A percentile compares a stretch with the other conserved stretches of the same genome.
Conservation (phyloP, 495 filamentous ascomycete species). For the Podospora sp. region DNA sequence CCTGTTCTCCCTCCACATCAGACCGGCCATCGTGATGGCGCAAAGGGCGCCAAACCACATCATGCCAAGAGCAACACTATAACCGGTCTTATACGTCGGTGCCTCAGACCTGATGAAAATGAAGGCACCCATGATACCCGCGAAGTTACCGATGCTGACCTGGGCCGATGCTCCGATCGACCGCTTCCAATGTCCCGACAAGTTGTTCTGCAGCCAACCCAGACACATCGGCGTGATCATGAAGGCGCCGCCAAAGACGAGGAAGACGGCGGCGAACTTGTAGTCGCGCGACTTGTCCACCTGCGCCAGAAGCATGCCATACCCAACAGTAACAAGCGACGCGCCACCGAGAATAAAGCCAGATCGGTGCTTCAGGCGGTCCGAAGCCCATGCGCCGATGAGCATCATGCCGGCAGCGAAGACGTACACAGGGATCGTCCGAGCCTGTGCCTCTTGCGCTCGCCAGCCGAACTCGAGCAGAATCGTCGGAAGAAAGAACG, state of each 20-base stretch:
- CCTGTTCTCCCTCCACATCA: slow-evolving; percentile 63
- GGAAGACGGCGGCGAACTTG: slow-evolving; percentile 65
- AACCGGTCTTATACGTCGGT: slow-evolving; percentile 68
- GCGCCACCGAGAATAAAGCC: slow-evolving; percentile 62
- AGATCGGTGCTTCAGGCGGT: slow-evolving; percentile 56
- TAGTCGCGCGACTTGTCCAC: slow-evolving; percentile 68
- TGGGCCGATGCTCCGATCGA: slow-evolving; percentile 54
- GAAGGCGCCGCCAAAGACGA: slow-evolving; percentile 68
- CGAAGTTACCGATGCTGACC: slow-evolving; percentile 70
- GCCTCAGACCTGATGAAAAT: slow-evolving; percentile 62
- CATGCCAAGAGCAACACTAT: slow-evolving; percentile 67
- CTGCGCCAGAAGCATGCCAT: slow-evolving; percentile 45
- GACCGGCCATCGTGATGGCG: slow-evolving; percentile 47
- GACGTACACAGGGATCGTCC: slow-evolving; percentile 68
- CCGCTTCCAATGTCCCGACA: slow-evolving; percentile 65
- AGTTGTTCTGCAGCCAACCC: slow-evolving; percentile 56
- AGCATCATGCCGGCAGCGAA: slow-evolving; percentile 65
- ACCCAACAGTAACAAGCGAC: slow-evolving; percentile 44
- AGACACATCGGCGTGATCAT: slow-evolving; percentile 65
- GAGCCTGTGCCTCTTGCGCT: slow-evolving; percentile 55
- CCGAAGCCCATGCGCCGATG: slow-evolving; percentile 60
- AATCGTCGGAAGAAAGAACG: slow-evolving; percentile 70
- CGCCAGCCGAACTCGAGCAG: slow-evolving; percentile 65
- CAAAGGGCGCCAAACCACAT: slow-evolving; percentile 53
- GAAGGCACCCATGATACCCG: slow-evolving; percentile 69